Evolutionary conservation across 1,284 basidiomycete species (phyloP).

Genomic region (Rhizoctonia solani): DNA sequence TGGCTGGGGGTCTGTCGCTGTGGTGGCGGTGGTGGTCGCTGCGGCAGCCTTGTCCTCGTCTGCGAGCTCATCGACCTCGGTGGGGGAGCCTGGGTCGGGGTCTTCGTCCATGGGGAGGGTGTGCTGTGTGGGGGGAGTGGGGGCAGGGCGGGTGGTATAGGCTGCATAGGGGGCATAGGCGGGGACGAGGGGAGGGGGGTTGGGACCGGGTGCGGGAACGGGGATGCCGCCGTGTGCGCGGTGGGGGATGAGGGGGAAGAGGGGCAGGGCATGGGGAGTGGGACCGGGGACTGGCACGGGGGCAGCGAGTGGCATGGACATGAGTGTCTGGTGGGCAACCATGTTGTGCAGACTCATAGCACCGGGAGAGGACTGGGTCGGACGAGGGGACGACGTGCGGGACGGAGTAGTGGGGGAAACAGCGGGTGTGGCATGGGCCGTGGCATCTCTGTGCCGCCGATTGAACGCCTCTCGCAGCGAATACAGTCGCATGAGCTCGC

Average conservation of each 20-base stretch:
- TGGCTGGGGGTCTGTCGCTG: constrained; percentile 3
- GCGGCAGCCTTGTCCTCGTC: constrained; percentile 13
- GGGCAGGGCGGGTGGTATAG: neutral
- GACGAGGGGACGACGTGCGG: constrained; percentile 6
- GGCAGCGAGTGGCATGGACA: constrained; percentile 18
- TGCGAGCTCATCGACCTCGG: constrained; percentile 27
- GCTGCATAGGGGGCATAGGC: constrained; percentile 25
- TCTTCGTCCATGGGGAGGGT: constrained; percentile 27
- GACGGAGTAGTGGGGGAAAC: neutral
- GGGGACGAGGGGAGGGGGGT: constrained; percentile 28
- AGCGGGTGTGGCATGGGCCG: constrained; percentile 12
- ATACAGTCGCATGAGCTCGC: constrained; percentile 6
- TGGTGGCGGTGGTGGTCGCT: constrained; percentile 3
- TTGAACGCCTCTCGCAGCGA: constrained; percentile 12
- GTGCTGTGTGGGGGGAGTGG: constrained; percentile 2
- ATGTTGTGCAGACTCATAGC: constrained; percentile 28
- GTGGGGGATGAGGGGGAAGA: constrained; percentile 28
- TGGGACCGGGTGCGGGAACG: constrained; percentile 23
- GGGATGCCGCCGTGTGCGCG: constrained; percentile 30
- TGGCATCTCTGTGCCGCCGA: constrained; percentile 10
- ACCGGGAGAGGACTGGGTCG: constrained; percentile 10
- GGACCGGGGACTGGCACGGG: constrained; percentile 25
- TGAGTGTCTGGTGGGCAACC: constrained; percentile 26
- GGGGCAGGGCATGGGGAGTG: constrained; percentile 21
- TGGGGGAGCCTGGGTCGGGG: constrained; percentile 4